phyloP scores from a whole-genome alignment of 1,284 basidiomycete species.

The Lignosus rhinocerotis region DNA sequence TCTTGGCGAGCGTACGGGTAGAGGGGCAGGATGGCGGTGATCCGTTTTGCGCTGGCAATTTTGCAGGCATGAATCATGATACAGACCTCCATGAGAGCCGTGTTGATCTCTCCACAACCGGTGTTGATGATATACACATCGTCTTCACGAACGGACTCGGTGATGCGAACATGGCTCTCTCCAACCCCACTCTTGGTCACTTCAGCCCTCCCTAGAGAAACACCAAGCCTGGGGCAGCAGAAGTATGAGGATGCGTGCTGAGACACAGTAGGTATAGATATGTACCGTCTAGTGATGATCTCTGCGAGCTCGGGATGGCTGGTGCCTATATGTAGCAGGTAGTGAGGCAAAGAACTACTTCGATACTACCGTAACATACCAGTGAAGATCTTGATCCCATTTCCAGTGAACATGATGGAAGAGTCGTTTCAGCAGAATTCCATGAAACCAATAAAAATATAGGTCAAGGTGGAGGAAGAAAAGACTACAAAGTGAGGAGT shows the following conservation, averaged over 20 bases:
- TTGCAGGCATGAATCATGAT: conserved; percentile 99
- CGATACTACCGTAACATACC: conserved; percentile 53
- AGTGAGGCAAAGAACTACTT: conserved; percentile 12
- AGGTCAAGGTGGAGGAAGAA: conserved; percentile 24
- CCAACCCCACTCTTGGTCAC: conserved; percentile 90
- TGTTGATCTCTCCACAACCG: conserved; percentile 84
- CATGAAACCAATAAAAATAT: conserved; percentile 33
- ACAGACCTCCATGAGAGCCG: conserved; percentile 92
- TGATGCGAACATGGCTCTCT: conserved; percentile 90
- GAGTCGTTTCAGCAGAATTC: conserved; percentile 24
- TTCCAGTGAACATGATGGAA: conserved; percentile 67
- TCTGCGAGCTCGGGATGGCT: conserved; percentile 95
- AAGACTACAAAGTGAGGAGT: conserved; percentile 11
- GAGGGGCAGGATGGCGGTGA: conserved; percentile 94
- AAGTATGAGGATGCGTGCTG: not conserved
- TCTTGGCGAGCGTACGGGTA: conserved; percentile 97
- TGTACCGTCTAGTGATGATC: conserved; percentile 88
- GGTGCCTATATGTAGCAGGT: conserved; percentile 62
- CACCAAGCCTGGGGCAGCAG: conserved; percentile 64
- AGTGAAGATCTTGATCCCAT: conserved; percentile 89
- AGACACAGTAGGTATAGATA: not conserved
- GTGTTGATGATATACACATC: conserved; percentile 99
- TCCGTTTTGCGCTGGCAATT: conserved; percentile 92
- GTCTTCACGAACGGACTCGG: conserved; percentile 95
- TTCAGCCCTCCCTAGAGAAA: conserved; percentile 83